These are phyloP conservation scores for Lachancea kluyveri DNA, from an alignment of 805 yeast genomes.

Conservation along the genomic window DNA sequence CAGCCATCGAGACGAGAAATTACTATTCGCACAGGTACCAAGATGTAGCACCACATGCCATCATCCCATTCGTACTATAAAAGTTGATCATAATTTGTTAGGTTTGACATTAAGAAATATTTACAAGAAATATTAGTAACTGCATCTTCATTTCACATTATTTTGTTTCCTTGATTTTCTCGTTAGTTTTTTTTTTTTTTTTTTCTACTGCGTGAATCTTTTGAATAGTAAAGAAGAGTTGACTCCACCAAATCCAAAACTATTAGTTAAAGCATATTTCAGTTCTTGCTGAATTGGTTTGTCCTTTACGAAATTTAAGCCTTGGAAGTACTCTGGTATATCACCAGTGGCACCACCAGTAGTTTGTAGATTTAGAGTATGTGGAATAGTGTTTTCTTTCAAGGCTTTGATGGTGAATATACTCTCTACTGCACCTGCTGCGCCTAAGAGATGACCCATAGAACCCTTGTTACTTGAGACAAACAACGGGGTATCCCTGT, in stretches of 20 bases:
- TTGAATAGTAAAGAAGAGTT: constrained; percentile 67
- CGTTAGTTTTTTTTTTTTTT: constrained; percentile 5
- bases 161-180: constrained; percentile 7
- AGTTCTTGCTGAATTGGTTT: constrained; percentile 36
- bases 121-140: background rate
- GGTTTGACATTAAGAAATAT: no score
- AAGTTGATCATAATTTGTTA: background rate
- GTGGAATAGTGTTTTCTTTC: constrained; percentile 55
- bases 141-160: constrained; percentile 1
- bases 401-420: constrained; percentile 71
- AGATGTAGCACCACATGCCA: constrained; percentile 4
- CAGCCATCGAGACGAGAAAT: constrained; percentile 46
- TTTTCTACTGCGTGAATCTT: no score
- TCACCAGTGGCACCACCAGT: constrained; percentile 47
- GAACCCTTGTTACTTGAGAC: constrained; percentile 88
- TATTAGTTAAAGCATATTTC: constrained; percentile 68
- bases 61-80: constrained; percentile 8
- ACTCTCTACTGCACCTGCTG: constrained; percentile 92
- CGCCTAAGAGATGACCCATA: constrained; percentile 91
- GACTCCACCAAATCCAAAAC: constrained; percentile 98
- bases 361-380: constrained; percentile 64
- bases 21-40: constrained; percentile 36
- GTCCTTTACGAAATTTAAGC: constrained; percentile 54
- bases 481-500: constrained; percentile 24
- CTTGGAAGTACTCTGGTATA: constrained; percentile 31